phyloP scores from a whole-genome alignment of 225 moss, liverwort and hornwort genomes.

The Physcomitrium patens region DNA sequence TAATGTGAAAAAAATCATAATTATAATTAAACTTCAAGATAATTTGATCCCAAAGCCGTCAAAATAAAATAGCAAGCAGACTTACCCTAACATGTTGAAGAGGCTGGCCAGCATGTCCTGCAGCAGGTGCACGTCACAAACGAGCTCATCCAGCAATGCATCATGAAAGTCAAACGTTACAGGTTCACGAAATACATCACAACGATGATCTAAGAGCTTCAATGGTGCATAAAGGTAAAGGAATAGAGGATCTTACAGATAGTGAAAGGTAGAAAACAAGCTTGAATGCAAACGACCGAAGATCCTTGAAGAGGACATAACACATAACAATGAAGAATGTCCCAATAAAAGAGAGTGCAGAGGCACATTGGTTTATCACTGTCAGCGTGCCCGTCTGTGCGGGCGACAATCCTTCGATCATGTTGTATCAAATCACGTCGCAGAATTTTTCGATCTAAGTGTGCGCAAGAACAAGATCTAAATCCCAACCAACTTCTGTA shows the following conservation, averaged over 20 bases:
- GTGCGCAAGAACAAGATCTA: not conserved
- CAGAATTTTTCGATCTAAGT: not conserved
- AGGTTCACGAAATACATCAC: not conserved
- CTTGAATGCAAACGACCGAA: constrained; percentile 75
- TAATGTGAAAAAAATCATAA: too few relatives aligned
- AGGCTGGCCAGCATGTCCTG: constrained; percentile 76
- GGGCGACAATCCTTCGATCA: constrained; percentile 58
- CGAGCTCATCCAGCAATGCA: not conserved
- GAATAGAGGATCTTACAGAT: constrained; percentile 47
- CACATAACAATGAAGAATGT: constrained; percentile 75
- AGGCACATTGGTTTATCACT: constrained; percentile 65
- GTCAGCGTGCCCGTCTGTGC: constrained; percentile 63
- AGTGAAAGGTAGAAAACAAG: constrained; percentile 74
- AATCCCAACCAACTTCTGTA: not conserved
- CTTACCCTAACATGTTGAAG: constrained; percentile 73
- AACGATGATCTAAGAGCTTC: not conserved
- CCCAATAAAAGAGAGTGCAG: constrained; percentile 65
- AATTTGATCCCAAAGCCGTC: not conserved
- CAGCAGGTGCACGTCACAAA: constrained; percentile 16
- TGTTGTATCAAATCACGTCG: constrained; percentile 21
- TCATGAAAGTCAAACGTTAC: not conserved
- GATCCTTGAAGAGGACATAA: constrained; percentile 69
- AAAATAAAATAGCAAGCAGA: not conserved
- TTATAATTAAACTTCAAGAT: not conserved
- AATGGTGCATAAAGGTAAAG: not conserved